Conservation (phyloP, 257 asterid species). For the Fraxinus cuspidata region DNA sequence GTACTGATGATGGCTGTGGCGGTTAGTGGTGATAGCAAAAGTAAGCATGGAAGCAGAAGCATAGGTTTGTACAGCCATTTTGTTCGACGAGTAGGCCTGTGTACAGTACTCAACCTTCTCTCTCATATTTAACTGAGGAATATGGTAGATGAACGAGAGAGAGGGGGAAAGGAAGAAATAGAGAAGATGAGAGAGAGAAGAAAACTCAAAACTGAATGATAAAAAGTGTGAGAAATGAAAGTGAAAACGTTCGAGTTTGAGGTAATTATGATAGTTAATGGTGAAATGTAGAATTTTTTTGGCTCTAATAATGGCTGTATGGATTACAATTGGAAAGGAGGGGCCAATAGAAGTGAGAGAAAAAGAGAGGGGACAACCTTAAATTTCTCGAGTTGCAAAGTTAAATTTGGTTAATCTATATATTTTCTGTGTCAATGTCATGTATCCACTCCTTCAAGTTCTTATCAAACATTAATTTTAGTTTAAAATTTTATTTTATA, state of each 20-base stretch:
- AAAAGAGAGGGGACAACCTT: conserved; percentile 22
- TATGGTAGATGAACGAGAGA: conserved; percentile 24
- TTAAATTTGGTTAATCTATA: neutral
- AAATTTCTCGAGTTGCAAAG: conserved; percentile 22
- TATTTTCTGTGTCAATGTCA: neutral
- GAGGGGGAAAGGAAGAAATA: neutral
- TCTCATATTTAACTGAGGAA: conserved; percentile 13
- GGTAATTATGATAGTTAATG: neutral
- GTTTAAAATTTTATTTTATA: no score
- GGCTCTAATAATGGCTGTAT: neutral
- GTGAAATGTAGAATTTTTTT: neutral
- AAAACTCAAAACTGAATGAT: neutral
- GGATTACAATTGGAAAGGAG: neutral
- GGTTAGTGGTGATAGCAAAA: no score
- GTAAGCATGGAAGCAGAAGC: no score
- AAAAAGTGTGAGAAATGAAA: neutral
- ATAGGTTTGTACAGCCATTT: conserved; percentile 15
- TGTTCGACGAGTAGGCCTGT: conserved; percentile 4
- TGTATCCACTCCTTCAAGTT: no score
- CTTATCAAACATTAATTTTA: no score
- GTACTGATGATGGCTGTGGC: neutral
- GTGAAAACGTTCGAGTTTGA: neutral
- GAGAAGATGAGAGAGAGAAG: neutral
- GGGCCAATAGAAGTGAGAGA: neutral
- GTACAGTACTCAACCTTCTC: conserved; percentile 20